Evolutionary conservation across 106 monocot genomes (phyloP).

Genomic region (Dioscorea alata): DNA sequence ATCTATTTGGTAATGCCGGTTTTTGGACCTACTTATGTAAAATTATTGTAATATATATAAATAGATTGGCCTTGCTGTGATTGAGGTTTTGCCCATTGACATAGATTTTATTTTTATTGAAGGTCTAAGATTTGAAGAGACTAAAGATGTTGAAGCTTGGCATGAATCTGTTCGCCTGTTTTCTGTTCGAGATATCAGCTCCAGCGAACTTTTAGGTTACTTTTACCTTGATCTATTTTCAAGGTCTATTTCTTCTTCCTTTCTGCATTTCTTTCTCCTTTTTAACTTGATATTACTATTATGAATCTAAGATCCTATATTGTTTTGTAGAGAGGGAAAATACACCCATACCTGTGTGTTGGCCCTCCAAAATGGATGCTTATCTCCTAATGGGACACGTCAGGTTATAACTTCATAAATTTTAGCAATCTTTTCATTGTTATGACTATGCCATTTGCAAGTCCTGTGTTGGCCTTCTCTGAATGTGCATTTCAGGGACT

Average conservation of each 20-base stretch:
- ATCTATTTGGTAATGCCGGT: slow-evolving; percentile 68
- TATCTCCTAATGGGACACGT: slow-evolving; percentile 52
- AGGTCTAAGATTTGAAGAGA: slow-evolving; percentile 81
- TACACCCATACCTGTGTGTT: slow-evolving; percentile 86
- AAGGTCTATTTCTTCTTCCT: slow-evolving; percentile 40
- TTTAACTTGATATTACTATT: no score
- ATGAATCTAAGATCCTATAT: not conserved
- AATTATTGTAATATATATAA: not conserved
- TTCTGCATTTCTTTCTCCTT: not conserved
- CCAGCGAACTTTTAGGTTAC: slow-evolving; percentile 80
- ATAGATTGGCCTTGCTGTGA: not conserved
- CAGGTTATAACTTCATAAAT: slow-evolving; percentile 40
- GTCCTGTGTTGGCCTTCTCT: not conserved
- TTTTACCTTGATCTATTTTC: slow-evolving; percentile 83
- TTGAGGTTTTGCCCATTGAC: not conserved
- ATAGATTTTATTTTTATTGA: slow-evolving; percentile 5
- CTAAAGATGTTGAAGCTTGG: slow-evolving; percentile 72
- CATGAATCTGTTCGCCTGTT: slow-evolving; percentile 77
- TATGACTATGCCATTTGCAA: not conserved
- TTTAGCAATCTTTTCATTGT: not conserved
- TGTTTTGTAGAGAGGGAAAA: slow-evolving; percentile 67
- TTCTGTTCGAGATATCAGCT: slow-evolving; percentile 62
- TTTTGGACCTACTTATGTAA: not conserved
- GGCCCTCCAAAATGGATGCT: slow-evolving; percentile 86
- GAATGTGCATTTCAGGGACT: not conserved